phyloP scores from a whole-genome alignment of 768 basidiomycete genomes.

The Termitomyces sp. region DNA sequence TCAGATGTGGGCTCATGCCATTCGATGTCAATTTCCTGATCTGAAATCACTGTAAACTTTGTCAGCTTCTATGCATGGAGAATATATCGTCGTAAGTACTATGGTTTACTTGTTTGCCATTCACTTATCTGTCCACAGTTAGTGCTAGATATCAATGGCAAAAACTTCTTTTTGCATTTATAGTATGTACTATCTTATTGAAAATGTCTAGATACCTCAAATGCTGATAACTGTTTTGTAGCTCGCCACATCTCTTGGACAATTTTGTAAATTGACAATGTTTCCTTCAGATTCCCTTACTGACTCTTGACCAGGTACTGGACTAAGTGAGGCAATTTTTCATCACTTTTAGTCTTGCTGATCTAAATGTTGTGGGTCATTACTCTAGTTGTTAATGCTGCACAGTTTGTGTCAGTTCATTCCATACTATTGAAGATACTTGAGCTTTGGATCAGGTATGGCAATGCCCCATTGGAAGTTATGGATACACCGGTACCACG shows the following conservation, averaged over 20 bases:
- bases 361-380: not conserved
- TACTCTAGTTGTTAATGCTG: not conserved
- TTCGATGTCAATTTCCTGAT: too few relatives aligned
- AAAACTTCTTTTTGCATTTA: not conserved
- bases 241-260: not conserved
- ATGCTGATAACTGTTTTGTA: not conserved
- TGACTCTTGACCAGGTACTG: not conserved
- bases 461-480: not conserved
- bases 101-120: too few relatives aligned
- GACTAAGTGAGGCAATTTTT: not conserved
- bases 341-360: not conserved
- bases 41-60: too few relatives aligned
- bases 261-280: not conserved
- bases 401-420: too few relatives aligned
- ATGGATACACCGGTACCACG: not conserved
- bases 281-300: not conserved
- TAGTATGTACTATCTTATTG: not conserved
- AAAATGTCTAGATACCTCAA: not conserved
- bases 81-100: too few relatives aligned
- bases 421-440: not conserved
- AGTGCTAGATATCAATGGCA: not conserved
- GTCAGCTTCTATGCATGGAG: too few relatives aligned
- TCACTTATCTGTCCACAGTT: too few relatives aligned
- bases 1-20: not conserved
- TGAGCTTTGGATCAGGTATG: not conserved